Evolutionary conservation across 2,329 filamentous ascomycete genomes (phyloP).

Genomic region (Fusarium pseudograminearum): DNA sequence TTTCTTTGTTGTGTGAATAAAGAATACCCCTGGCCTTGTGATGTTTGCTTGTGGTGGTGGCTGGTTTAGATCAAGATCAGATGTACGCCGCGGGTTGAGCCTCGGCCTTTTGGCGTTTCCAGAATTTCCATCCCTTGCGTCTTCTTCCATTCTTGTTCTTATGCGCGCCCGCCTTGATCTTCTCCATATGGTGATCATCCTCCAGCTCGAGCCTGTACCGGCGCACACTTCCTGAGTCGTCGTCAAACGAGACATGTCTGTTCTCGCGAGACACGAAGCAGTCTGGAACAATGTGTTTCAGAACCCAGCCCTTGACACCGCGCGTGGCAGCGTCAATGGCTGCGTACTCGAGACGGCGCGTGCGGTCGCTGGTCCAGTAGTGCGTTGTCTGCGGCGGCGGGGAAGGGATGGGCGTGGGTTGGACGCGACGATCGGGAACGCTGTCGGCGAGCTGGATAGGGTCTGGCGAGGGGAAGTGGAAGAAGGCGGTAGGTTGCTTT

Average conservation of each 20-base stretch:
- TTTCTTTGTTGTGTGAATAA: conserved; percentile 6
- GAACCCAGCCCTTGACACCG: conserved; percentile 71
- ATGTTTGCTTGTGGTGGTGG: conserved; percentile 1
- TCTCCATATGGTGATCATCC: conserved; percentile 53
- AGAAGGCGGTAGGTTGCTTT: conserved; percentile 56
- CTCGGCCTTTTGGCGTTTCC: conserved; percentile 46
- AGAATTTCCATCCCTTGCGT: conserved; percentile 49
- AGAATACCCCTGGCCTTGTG: background rate
- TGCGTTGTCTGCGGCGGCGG: conserved; percentile 70
- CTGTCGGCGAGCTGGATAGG: conserved; percentile 48
- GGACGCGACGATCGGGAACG: conserved; percentile 32
- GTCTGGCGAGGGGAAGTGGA: conserved; percentile 63
- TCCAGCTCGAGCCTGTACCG: conserved; percentile 71
- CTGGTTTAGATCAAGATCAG: conserved; percentile 13
- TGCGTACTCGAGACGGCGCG: conserved; percentile 72
- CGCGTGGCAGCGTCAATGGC: conserved; percentile 73
- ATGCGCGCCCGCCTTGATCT: conserved; percentile 21
- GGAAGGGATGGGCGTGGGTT: conserved; percentile 49
- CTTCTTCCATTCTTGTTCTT: conserved; percentile 27
- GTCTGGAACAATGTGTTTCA: conserved; percentile 68
- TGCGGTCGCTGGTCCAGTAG: conserved; percentile 75
- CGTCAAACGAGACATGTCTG: conserved; percentile 67
- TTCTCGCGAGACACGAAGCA: conserved; percentile 67
- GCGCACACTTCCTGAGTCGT: conserved; percentile 72
- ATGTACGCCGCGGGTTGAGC: conserved; percentile 36